Percentiles rank a stretch among this genome's conserved stretches.
Conservation (phyloP, 768 basidiomycete species). For the Daedalea quercina region DNA sequence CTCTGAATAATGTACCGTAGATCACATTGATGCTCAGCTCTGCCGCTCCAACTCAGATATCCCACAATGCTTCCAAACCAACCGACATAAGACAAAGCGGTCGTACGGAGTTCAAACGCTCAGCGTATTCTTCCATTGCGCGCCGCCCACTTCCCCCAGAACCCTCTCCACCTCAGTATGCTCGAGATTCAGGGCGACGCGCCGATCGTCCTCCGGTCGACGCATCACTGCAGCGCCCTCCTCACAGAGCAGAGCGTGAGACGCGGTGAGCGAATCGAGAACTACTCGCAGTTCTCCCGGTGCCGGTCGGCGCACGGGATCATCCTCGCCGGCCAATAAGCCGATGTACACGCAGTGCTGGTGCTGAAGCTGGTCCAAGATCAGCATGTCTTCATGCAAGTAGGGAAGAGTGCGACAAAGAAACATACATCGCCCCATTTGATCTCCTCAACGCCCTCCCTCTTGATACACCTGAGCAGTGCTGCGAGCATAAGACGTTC, state of each 20-base stretch:
- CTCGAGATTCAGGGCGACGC: conserved; percentile 63
- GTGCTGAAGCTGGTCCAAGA: conserved; percentile 48
- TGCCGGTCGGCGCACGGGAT: conserved; percentile 53
- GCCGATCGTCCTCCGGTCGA: conserved; percentile 59
- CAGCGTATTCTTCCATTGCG: conserved; percentile 45
- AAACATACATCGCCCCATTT: conserved; percentile 69
- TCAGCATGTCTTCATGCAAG: neutral
- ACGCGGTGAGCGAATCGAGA: conserved; percentile 69
- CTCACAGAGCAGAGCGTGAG: conserved; percentile 72
- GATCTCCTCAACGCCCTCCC: conserved; percentile 74
- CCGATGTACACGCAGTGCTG: conserved; percentile 72
- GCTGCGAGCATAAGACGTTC: conserved; percentile 84
- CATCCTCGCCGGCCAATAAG: conserved; percentile 51
- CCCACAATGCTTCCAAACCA: too few relatives aligned
- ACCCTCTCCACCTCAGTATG: conserved; percentile 80
- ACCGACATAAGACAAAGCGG: too few relatives aligned
- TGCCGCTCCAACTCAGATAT: too few relatives aligned
- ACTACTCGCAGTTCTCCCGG: conserved; percentile 59
- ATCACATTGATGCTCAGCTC: too few relatives aligned
- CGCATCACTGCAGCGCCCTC: conserved; percentile 46
- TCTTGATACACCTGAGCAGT: conserved; percentile 75
- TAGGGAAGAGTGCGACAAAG: neutral
- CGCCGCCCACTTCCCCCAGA: conserved; percentile 73
- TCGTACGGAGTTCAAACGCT: too few relatives aligned
- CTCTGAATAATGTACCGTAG: too few relatives aligned